Percentiles rank a stretch among this genome's conserved stretches.
phyloP scores from a whole-genome alignment of 768 basidiomycete species.

The Lentinula guzmanii region DNA sequence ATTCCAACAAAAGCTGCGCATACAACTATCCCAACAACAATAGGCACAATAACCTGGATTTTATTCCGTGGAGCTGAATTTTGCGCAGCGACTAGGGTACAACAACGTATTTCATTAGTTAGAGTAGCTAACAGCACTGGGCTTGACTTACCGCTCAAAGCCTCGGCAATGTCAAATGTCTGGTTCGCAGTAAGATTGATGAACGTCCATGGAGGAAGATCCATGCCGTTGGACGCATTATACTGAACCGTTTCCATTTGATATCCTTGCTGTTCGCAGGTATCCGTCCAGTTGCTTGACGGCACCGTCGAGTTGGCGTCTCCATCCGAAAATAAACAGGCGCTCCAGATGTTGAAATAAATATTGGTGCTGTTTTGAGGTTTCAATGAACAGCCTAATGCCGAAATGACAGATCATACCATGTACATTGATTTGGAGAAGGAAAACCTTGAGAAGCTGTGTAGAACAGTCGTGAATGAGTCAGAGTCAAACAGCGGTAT shows the following conservation, averaged over 20 bases:
- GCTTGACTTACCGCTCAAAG: neutral
- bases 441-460: neutral
- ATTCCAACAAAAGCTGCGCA: slow-evolving; percentile 4
- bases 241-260: neutral
- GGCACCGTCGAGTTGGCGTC: neutral
- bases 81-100: neutral
- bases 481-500: too few relatives aligned
- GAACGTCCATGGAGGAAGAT: slow-evolving; percentile 1
- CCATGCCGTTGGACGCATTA: neutral
- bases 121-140: neutral
- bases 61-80: slow-evolving; percentile 15
- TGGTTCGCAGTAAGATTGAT: neutral
- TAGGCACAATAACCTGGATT: slow-evolving; percentile 27
- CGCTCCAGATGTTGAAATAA: slow-evolving; percentile 22
- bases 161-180: neutral
- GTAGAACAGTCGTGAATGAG: neutral
- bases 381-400: neutral
- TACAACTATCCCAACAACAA: slow-evolving; percentile 25
- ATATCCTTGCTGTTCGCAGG: slow-evolving; percentile 3
- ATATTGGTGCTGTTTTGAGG: slow-evolving; percentile 21
- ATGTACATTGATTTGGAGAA: slow-evolving; percentile 5
- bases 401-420: neutral
- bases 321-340: slow-evolving; percentile 12
- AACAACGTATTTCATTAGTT: too few relatives aligned
- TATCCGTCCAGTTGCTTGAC: slow-evolving; percentile 6